phyloP scores from a whole-genome alignment of 306 rosid genomes.

The Neltuma alba region DNA sequence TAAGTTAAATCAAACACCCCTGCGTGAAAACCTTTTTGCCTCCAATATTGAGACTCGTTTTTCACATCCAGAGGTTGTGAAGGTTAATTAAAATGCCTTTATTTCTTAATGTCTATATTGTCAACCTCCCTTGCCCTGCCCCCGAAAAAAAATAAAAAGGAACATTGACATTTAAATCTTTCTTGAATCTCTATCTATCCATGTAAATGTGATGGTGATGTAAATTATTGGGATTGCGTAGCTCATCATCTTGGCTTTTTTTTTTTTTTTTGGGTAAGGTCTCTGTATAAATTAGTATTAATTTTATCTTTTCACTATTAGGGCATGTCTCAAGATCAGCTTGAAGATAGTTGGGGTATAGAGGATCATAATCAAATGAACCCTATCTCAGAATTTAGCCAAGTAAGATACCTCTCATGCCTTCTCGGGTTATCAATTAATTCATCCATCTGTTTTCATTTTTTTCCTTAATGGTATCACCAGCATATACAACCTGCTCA shows the following conservation, averaged over 20 bases:
- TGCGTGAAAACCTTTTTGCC: slow-evolving; percentile 22
- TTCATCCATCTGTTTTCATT: slow-evolving; percentile 22
- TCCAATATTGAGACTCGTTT: slow-evolving; percentile 4
- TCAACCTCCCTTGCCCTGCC: neutral
- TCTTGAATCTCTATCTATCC: slow-evolving; percentile 3
- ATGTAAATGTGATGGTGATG: slow-evolving; percentile 10
- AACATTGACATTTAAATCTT: slow-evolving; percentile 21
- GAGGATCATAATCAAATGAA: slow-evolving; percentile 47
- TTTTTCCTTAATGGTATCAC: neutral
- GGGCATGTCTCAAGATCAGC: slow-evolving; percentile 63
- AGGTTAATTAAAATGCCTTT: neutral
- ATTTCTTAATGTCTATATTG: slow-evolving; percentile 11
- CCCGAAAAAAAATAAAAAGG: neutral
- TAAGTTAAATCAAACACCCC: no score
- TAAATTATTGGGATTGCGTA: neutral
- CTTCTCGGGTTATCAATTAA: slow-evolving; percentile 16
- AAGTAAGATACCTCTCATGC: slow-evolving; percentile 48
- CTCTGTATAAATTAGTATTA: slow-evolving; percentile 17
- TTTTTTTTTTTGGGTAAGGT: slow-evolving; percentile 6
- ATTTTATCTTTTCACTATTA: slow-evolving; percentile 38
- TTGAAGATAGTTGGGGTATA: slow-evolving; percentile 44
- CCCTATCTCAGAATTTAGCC: slow-evolving; percentile 40
- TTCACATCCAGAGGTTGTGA: neutral
- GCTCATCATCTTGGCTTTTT: neutral
- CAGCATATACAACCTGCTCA: neutral